Base-by-base conservation (phyloP, 345 rosid genomes). In the Camelina sativa region DNA sequence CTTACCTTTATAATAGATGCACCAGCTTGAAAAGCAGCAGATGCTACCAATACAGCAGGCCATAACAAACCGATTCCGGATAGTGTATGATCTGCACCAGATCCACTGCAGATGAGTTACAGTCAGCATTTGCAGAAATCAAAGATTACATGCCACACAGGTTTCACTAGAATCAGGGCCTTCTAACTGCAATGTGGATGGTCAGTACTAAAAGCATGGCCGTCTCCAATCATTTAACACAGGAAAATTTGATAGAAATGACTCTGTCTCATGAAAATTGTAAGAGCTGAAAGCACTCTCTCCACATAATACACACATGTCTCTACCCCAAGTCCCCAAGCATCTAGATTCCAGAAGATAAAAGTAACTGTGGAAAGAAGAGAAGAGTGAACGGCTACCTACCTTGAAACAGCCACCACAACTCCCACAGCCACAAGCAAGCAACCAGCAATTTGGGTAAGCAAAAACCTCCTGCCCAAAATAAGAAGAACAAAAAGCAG, bases 1-100 rank as follows among this genome's bases (percentile, higher is more conserved):
- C 41, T 47, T 63, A 91, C 98, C 96, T 93, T 91, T 73, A 85
- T 80, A n/a, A 91, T 83, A 74, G 96, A 86, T 40, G 96, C 91
- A 65, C 87, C 87, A 71, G 97, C 96, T 81, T 89, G 96, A 71
- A 93, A 87, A 81, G 90, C 93, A 73, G 88, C 82, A 56, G 98
- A 93, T 66, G 80, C 82, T 82, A 93, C 83, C 97, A 93, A 82
- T 72, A 91, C 69, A 22, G 82, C 82, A 46, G 97, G 93, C 97
- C 97, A 91, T 25, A 81, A 38, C 35, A 89, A 80, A 40, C 86
- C 83, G 50, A 68, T 76, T 68, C 87, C 86, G 11, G 84, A 83
- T 61, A 86, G 71, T 79, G 84, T 83, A 76, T 80, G 89, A 81
- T 79, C 84, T 51, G 97, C 81, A 67, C 82, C 79, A 72, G 96